phyloP scores from a whole-genome alignment of 148 eudicot genomes.

The Rhododendron ovatum region DNA sequence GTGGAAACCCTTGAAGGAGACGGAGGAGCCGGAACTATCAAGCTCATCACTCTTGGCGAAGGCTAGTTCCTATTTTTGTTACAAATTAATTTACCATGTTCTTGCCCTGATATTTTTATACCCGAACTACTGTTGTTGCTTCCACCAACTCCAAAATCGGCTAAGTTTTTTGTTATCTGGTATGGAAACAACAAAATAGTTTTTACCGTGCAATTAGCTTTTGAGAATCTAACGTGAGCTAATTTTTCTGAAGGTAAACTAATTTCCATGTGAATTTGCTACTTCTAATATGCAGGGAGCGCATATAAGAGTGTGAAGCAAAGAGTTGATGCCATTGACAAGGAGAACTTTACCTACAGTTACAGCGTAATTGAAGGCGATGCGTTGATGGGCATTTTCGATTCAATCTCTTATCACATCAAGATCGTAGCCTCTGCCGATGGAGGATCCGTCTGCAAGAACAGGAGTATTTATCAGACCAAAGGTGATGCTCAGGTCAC shows the following conservation, averaged over 20 bases:
- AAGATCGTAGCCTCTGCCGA: not conserved
- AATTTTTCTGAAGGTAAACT: not conserved
- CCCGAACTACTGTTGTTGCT: not conserved
- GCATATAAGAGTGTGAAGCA: not conserved
- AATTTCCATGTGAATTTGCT: not conserved
- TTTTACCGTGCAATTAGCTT: too few species aligned
- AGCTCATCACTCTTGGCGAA: constrained; percentile 22
- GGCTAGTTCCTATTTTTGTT: constrained; percentile 2
- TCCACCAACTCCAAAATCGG: too few species aligned
- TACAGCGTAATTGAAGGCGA: not conserved
- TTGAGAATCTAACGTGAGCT: too few species aligned
- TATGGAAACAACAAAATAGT: too few species aligned
- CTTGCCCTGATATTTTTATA: too few species aligned
- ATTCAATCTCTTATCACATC: not conserved
- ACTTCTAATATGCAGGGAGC: not conserved
- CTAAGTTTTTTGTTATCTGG: too few species aligned
- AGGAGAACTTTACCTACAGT: not conserved
- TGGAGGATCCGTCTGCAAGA: not conserved
- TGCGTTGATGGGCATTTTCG: not conserved
- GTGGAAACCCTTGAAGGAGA: constrained; percentile 13
- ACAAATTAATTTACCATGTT: too few species aligned
- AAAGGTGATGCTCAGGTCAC: not conserved
- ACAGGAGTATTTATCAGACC: not conserved
- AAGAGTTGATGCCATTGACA: not conserved
- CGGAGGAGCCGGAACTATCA: constrained; percentile 17